Conservation (phyloP, 192 early-diverging fungal genomes). For the Gaertneriomyces sp. region DNA sequence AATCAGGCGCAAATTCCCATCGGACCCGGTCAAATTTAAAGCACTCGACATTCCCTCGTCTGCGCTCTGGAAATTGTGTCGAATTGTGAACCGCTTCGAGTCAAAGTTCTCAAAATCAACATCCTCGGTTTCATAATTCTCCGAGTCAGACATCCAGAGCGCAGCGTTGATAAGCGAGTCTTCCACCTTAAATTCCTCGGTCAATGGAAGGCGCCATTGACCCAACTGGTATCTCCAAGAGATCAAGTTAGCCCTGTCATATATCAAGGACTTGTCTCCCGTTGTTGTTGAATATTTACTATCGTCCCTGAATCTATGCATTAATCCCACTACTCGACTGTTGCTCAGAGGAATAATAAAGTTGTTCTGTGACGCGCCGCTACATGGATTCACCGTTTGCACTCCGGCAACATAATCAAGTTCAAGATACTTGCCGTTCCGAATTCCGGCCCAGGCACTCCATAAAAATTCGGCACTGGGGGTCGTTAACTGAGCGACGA, state of each 20-base stretch:
- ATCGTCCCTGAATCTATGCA: background rate
- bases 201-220: background rate
- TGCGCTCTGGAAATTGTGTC: background rate
- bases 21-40: background rate
- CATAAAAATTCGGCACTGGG: background rate
- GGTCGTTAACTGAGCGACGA: background rate
- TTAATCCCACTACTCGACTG: background rate
- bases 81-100: background rate
- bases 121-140: background rate
- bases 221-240: constrained; percentile 5
- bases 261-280: background rate
- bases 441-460: background rate
- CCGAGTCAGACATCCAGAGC: background rate
- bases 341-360: background rate
- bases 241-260: background rate
- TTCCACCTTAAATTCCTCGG: background rate
- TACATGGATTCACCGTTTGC: background rate
- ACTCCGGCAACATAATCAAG: background rate
- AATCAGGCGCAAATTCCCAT: background rate
- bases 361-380: background rate
- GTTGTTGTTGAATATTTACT: background rate
- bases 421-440: background rate
- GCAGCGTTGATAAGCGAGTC: background rate
- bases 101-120: constrained; percentile 7
- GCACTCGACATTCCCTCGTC: background rate